Percentiles rank a stretch among this genome's conserved stretches.
These are phyloP conservation scores for Schizochytrium sp. DNA, from an alignment of 108 stramenopile species.

Conservation along the genomic window DNA sequence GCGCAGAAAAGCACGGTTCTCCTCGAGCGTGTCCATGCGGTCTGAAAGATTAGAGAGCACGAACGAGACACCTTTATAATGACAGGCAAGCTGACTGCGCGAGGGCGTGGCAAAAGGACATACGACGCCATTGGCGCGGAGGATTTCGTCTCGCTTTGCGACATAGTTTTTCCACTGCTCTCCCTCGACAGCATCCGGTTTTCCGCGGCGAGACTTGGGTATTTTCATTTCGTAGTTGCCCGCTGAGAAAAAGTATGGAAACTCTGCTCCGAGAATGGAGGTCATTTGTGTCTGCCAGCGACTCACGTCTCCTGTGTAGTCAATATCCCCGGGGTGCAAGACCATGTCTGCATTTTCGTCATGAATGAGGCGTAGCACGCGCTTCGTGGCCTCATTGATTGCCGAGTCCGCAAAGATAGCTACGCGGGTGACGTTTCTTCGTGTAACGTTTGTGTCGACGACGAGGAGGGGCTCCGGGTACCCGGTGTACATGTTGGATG, in stretches of 20 bases:
- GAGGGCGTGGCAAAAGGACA: neutral
- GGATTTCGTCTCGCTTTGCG: neutral
- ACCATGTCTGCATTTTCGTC: neutral
- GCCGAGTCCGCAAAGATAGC: neutral
- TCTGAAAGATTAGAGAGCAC: neutral
- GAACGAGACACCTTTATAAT: neutral
- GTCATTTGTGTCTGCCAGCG: neutral
- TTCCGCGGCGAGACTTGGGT: neutral
- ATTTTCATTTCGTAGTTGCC: slow-evolving; percentile 7
- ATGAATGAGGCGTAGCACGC: neutral
- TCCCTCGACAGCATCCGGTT: neutral
- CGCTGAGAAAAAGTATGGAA: neutral
- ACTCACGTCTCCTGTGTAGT: neutral
- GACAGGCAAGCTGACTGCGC: neutral
- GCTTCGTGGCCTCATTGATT: neutral
- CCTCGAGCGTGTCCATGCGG: neutral
- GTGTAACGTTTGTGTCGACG: no score
- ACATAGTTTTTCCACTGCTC: neutral
- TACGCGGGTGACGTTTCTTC: neutral
- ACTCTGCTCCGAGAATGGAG: neutral
- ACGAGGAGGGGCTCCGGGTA: neutral
- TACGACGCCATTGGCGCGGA: neutral
- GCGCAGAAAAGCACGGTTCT: neutral
- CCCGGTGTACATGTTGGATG: neutral
- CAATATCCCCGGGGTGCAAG: neutral